A percentile compares a stretch with the other conserved stretches of the same genome.
These are phyloP conservation scores for Fagopyrum esculentum DNA, from an alignment of 148 eudicot genomes.

Conservation along the genomic window DNA sequence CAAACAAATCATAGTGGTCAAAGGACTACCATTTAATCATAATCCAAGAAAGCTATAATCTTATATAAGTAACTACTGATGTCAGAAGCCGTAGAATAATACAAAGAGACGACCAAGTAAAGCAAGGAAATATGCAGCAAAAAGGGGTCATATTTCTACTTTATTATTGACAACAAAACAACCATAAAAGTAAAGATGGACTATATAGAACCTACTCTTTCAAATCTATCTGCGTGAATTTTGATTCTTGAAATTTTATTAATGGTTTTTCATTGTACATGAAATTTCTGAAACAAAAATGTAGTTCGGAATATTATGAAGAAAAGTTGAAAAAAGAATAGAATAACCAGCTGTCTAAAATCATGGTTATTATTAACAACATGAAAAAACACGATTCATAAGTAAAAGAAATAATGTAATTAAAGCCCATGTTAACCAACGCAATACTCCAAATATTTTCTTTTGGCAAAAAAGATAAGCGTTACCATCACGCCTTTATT, in stretches of 20 bases:
- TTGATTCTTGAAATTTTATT: not conserved
- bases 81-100: not conserved
- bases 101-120: not conserved
- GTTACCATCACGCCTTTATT: too few relatives aligned
- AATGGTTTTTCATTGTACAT: not conserved
- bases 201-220: not conserved
- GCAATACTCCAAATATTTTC: too few relatives aligned
- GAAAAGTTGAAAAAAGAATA: not conserved
- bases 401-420: too few relatives aligned
- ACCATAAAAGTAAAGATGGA: not conserved
- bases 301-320: not conserved
- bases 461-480: too few relatives aligned
- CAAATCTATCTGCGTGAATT: not conserved
- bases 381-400: too few relatives aligned
- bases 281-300: not conserved
- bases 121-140: not conserved
- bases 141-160: not conserved
- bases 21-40: not conserved
- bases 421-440: not conserved
- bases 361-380: too few relatives aligned
- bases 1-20: conserved; percentile 8
- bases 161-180: not conserved
- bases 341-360: not conserved
- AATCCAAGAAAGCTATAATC: not conserved
- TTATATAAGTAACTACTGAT: not conserved